These are phyloP conservation scores for Ganoderma boninense DNA, from an alignment of 1,284 basidiomycete genomes.

Conservation along the genomic window DNA sequence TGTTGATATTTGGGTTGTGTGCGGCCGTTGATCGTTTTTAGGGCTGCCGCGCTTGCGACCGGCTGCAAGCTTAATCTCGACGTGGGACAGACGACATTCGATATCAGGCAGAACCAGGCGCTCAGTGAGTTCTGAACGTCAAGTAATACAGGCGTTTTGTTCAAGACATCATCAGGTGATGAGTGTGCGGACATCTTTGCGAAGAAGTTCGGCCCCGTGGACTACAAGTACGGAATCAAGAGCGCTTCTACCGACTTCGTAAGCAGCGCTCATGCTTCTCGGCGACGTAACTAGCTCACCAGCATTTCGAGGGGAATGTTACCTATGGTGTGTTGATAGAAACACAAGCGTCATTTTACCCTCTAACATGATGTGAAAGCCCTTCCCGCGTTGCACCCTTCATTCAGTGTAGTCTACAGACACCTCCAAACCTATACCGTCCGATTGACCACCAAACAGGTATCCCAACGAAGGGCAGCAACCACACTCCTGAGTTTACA, in stretches of 20 bases:
- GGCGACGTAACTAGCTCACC: neutral
- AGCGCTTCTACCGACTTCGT: conserved; percentile 43
- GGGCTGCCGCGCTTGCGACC: conserved; percentile 77
- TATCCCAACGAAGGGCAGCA: conserved; percentile 74
- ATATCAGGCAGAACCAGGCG: conserved; percentile 63
- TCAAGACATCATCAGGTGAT: conserved; percentile 32
- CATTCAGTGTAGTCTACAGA: conserved; percentile 55
- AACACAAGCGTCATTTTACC: neutral
- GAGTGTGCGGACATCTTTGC: conserved; percentile 39
- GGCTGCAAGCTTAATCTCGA: conserved; percentile 67
- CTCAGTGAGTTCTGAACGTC: conserved; percentile 52
- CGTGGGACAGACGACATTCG: conserved; percentile 48
- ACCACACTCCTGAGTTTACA: conserved; percentile 74
- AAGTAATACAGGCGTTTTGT: neutral
- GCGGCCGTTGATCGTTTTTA: conserved; percentile 37
- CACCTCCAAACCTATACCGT: too few relatives aligned
- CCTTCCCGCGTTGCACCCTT: conserved; percentile 70
- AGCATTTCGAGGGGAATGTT: conserved; percentile 65
- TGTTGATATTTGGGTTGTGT: conserved; percentile 41
- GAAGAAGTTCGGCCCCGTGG: conserved; percentile 36
- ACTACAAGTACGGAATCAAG: conserved; percentile 35
- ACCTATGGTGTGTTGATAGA: conserved; percentile 58
- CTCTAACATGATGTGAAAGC: conserved; percentile 45
- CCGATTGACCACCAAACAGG: conserved; percentile 47
- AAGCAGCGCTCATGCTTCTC: conserved; percentile 14